These are phyloP conservation scores for Tulasnella sp. DNA, from an alignment of 768 basidiomycete genomes.

Conservation along the genomic window DNA sequence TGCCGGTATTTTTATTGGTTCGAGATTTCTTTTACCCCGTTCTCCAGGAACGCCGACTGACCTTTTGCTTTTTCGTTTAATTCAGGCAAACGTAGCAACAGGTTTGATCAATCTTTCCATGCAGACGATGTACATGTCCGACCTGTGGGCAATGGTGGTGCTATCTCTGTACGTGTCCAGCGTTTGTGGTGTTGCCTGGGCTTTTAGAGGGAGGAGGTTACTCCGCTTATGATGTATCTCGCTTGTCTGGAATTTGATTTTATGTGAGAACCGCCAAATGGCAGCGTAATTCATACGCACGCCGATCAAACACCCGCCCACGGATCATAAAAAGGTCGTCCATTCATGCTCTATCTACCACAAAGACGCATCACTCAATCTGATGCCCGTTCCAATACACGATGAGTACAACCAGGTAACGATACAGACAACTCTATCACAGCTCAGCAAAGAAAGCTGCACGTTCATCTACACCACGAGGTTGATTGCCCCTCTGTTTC, in stretches of 20 bases:
- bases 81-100: constrained; percentile 80
- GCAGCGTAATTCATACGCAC: too few species aligned
- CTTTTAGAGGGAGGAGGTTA: constrained; percentile 38
- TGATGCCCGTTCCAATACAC: too few species aligned
- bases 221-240: constrained; percentile 30
- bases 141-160: constrained; percentile 55
- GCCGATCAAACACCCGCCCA: too few species aligned
- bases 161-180: constrained; percentile 56
- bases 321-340: too few species aligned
- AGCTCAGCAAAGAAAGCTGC: constrained; percentile 65
- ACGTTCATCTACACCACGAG: constrained; percentile 55
- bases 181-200: constrained; percentile 64
- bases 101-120: constrained; percentile 78
- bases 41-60: background rate
- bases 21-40: constrained; percentile 35
- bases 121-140: constrained; percentile 71
- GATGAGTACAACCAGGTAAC: background rate
- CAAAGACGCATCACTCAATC: too few species aligned
- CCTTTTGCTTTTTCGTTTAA: background rate
- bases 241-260: background rate
- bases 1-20: constrained; percentile 77
- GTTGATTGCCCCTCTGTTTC: constrained; percentile 54
- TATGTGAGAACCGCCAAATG: too few species aligned
- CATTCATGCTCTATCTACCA: too few species aligned
- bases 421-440: constrained; percentile 33